Evolutionary conservation across 352 stramenopile genomes (phyloP), one percentile per base, ranked within the genome.

Genomic region (Thalassiosira livingstoniorum): DNA sequence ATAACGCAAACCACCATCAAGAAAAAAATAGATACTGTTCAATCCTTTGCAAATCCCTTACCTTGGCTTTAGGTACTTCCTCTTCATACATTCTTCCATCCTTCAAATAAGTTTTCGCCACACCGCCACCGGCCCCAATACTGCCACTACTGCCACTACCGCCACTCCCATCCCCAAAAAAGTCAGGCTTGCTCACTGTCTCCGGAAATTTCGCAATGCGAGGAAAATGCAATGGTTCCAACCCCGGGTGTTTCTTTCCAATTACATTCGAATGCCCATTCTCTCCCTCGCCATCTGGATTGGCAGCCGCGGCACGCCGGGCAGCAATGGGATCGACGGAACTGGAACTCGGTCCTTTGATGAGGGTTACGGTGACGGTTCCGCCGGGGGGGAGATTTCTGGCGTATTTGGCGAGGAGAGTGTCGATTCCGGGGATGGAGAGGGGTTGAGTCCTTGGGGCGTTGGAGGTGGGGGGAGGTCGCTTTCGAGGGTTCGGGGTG

Each of bases 191-290:
- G 0, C 80, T 78, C 7, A 94, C 79, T 4, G 86, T 90, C 60
- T 93, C 87, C 23, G 70, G 27, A 85, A 94, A 94, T 75, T 93
- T 92, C 21, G 86, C 86, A 37, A 94, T 65, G 11, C 89, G 42
- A 4, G 90, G 90, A 83, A 94, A 94, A 35, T 47, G 5, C 51
- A 78, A 72, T 13, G 62, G 37, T 13, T 32, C 32, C 4, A 37
- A n/a, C 10, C 32, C 37, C 1, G 62, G 18, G 4, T n/a, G 34
- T 23, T 58, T 58, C 42, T 35, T 23, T 2, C n/a, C 32, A 27
- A 32, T 7, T 1, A n/a, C 51, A 13, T 57, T 4, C 21, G 45
- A 0, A 5, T 1, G 15, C 2, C 29, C 42, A 34, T 51, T 43
- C 13, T 15, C 47, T n/a, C 34, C 61, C 27, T 42, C 60, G 27